Evolutionary conservation across 2,329 filamentous ascomycete genomes (phyloP).

Genomic region (Diaporthe batatas): DNA sequence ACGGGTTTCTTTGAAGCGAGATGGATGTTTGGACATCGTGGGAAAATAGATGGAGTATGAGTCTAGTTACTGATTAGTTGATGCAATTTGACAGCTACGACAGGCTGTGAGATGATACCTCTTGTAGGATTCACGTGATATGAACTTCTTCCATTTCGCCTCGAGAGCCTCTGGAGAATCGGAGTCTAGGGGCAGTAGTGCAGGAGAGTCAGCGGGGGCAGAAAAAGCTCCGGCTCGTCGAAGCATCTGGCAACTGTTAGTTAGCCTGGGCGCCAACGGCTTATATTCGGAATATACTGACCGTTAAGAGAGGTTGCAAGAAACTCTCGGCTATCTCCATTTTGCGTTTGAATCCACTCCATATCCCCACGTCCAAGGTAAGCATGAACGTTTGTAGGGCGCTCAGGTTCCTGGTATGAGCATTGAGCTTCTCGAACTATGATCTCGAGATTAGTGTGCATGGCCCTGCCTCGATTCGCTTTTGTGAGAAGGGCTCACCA

Average conservation of each 20-base stretch:
- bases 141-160: slow-evolving; percentile 47
- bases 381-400: slow-evolving; percentile 64
- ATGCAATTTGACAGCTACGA: background rate
- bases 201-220: slow-evolving; percentile 43
- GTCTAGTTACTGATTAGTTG: slow-evolving; percentile 39
- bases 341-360: slow-evolving; percentile 70
- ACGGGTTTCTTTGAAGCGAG: slow-evolving; percentile 45
- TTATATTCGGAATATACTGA: slow-evolving; percentile 37
- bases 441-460: slow-evolving; percentile 23
- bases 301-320: slow-evolving; percentile 64
- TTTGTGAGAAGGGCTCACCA: slow-evolving; percentile 43
- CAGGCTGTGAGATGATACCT: slow-evolving; percentile 41
- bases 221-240: slow-evolving; percentile 57
- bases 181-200: slow-evolving; percentile 42
- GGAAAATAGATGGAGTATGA: slow-evolving; percentile 47
- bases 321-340: slow-evolving; percentile 72
- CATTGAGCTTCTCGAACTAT: slow-evolving; percentile 63
- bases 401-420: slow-evolving; percentile 63
- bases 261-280: slow-evolving; percentile 33
- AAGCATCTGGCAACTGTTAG: slow-evolving; percentile 58
- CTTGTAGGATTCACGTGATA: slow-evolving; percentile 48
- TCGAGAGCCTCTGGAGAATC: slow-evolving; percentile 46
- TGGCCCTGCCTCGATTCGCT: slow-evolving; percentile 46
- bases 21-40: slow-evolving; percentile 48
- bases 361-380: slow-evolving; percentile 66